These are phyloP conservation scores for Bipolaris oryzae DNA, from an alignment of 2,329 filamentous ascomycete species.

Conservation along the genomic window DNA sequence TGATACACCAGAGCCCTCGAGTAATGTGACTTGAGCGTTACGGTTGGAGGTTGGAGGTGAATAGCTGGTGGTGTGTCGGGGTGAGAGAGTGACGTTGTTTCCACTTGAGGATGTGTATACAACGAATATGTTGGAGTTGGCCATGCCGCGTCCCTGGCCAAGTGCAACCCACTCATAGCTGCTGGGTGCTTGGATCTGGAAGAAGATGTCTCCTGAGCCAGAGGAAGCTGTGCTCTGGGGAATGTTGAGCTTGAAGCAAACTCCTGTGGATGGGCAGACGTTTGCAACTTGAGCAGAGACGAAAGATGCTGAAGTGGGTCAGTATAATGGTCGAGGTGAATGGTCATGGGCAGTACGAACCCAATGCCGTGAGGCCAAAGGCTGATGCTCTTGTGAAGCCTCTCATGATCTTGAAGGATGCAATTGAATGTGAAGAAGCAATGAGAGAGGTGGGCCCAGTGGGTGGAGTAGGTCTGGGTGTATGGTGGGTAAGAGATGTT, in stretches of 20 bases:
- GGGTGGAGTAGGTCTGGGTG: not conserved
- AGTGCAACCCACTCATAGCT: conserved; percentile 61
- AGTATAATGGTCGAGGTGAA: conserved; percentile 8
- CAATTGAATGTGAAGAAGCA: conserved; percentile 8
- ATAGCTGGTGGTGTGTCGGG: conserved; percentile 55
- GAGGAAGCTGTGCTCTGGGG: conserved; percentile 58
- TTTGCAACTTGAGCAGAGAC: conserved; percentile 41
- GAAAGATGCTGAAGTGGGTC: conserved; percentile 30
- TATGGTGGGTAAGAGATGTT: not conserved
- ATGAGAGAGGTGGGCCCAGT: not conserved
- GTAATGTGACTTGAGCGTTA: conserved; percentile 53
- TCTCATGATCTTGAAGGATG: not conserved
- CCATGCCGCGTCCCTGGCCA: conserved; percentile 62
- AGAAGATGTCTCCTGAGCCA: conserved; percentile 62
- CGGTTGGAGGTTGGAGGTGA: conserved; percentile 51
- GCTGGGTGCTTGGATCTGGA: conserved; percentile 62
- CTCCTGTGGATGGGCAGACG: conserved; percentile 34
- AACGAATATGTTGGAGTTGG: conserved; percentile 63
- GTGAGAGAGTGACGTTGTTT: conserved; percentile 64
- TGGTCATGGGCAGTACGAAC: conserved; percentile 22
- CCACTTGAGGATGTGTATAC: conserved; percentile 60
- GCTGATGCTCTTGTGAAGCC: conserved; percentile 7
- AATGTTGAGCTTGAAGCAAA: conserved; percentile 61
- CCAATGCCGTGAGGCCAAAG: conserved; percentile 34
- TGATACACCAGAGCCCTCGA: conserved; percentile 60